Evolutionary conservation across 1,284 basidiomycete genomes (phyloP), one percentile per base, ranked within the genome.

Genomic region (Puccinia hordei): DNA sequence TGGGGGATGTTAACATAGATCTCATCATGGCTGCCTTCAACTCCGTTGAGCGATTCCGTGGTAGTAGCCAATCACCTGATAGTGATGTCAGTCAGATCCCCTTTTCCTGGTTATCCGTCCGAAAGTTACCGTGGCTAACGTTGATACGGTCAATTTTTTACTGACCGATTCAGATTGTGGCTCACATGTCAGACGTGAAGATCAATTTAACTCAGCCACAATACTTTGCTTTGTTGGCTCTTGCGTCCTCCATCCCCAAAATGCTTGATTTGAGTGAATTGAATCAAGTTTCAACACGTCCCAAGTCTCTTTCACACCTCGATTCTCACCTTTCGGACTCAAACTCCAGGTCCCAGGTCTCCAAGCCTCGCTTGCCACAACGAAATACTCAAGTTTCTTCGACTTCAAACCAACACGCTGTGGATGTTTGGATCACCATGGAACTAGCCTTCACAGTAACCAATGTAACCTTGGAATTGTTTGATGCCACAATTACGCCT

Each of bases 161-260:
- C 41, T 66, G 3, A 66, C 15, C 27, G 57, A 27, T 59, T 10
- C 53, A 94, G 93, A 87, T 93, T 80, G 85, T 88, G 5, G 87
- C 95, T 72, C 90, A 90, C 82, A 91, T 98, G 84, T 95, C 95
- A 0, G 95, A 98, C 84, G 91, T 99, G 85, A 92, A 92, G 83
- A 87, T 99, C 82, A 90, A 92, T 82, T 87, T 99, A 79, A 98
- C 95, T 0, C 92, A 98, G 85, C 87, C 89, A n/a, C 97, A 99
- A 86, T 98, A 97, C 85, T 87, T 88, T 63, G 88, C 94, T 65
- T 86, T 98, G 41, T 89, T 98, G 83, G 87, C 87, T 35, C 86
- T 99, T 0, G 88, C 90, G 0, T 89, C 90, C 83, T 90, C 92
- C 0, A 90, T 98, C 68, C 92, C 93, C 6, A 88, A 90, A 65